Conservation (phyloP, 352 stramenopile species). For the Pythium insidiosum region DNA sequence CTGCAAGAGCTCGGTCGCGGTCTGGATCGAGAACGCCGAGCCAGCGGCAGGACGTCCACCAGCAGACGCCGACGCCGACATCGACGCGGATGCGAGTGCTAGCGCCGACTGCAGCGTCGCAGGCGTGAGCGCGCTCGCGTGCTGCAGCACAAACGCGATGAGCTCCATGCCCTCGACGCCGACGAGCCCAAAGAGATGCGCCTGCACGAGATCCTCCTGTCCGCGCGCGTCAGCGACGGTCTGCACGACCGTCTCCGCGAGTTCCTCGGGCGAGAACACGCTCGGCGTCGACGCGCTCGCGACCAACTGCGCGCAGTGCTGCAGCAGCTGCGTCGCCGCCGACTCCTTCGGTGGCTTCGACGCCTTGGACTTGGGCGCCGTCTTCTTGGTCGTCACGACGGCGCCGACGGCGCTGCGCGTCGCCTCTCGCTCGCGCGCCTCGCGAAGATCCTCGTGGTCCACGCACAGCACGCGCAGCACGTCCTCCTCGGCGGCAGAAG, state of each 20-base stretch:
- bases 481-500: constrained; percentile 10
- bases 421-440: constrained; percentile 44
- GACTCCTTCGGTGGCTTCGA: constrained; percentile 4
- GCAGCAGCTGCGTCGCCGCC: constrained; percentile 27
- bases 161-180: too few relatives aligned
- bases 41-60: constrained; percentile 17
- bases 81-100: too few relatives aligned
- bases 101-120: constrained; percentile 33
- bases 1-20: constrained; percentile 45
- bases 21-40: constrained; percentile 59
- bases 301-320: too few relatives aligned
- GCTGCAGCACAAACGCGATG: constrained; percentile 67
- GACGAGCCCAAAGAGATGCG: constrained; percentile 77
- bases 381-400: constrained; percentile 31
- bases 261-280: constrained; percentile 51
- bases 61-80: too few relatives aligned
- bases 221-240: constrained; percentile 37
- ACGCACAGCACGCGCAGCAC: constrained; percentile 34
- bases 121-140: constrained; percentile 21
- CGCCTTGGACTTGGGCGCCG: constrained; percentile 11
- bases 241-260: constrained; percentile 66
- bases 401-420: constrained; percentile 31
- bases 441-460: constrained; percentile 26
- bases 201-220: constrained; percentile 55
- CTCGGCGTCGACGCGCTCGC: constrained; percentile 21